phyloP scores from a whole-genome alignment of 306 rosid genomes.

The Geum urbanum region DNA sequence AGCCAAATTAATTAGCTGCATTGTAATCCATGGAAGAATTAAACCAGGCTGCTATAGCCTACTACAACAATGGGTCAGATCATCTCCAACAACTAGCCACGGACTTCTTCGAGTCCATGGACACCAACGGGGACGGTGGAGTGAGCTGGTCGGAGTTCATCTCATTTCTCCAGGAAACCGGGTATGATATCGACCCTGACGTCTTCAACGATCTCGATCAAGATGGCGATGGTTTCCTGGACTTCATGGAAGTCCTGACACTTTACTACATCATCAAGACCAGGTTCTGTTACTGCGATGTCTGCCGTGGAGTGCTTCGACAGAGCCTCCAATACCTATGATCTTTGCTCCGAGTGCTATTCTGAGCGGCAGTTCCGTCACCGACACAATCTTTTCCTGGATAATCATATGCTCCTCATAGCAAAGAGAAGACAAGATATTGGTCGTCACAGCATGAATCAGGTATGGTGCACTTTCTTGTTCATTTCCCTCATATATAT shows the following conservation, averaged over 20 bases:
- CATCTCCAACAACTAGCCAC: neutral
- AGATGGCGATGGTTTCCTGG: neutral
- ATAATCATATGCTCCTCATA: slow-evolving; percentile 6
- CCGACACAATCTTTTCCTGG: neutral
- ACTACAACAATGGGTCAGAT: no score
- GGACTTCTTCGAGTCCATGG: neutral
- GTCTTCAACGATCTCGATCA: neutral
- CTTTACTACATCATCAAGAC: slow-evolving; percentile 18
- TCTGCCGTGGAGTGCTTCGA: slow-evolving; percentile 13
- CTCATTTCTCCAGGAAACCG: neutral
- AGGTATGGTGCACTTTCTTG: no score
- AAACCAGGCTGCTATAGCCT: neutral
- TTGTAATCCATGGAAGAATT: neutral
- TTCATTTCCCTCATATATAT: no score
- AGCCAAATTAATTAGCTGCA: neutral
- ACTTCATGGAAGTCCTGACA: slow-evolving; percentile 14
- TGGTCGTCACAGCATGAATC: neutral
- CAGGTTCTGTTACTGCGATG: neutral
- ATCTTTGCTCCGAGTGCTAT: neutral
- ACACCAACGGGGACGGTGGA: neutral
- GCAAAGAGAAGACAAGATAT: slow-evolving; percentile 2
- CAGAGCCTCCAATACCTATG: neutral
- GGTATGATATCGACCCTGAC: neutral
- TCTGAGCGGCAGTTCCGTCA: neutral
- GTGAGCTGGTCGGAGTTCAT: neutral